Evolutionary conservation across 164 flowering plant species (phyloP).

Genomic region (Vitis vinifera): DNA sequence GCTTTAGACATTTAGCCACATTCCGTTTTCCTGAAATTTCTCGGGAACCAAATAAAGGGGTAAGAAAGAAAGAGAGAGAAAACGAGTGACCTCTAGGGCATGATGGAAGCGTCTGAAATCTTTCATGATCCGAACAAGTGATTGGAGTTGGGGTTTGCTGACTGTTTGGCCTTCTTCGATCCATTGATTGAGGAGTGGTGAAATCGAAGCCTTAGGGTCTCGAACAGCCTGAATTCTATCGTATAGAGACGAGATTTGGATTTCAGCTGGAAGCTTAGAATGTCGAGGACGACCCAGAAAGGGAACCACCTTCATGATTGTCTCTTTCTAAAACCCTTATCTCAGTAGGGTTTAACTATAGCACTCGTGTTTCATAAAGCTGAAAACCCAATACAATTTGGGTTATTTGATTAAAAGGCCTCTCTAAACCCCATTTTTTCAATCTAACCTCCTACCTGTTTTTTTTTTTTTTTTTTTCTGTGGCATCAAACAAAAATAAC

Average conservation of each 20-base stretch:
- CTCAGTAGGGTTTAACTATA: no score
- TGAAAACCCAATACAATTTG: no score
- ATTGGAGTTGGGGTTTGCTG: conserved; percentile 6
- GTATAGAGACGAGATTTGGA: conserved; percentile 11
- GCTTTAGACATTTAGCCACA: no score
- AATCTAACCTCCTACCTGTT: no score
- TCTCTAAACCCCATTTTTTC: no score
- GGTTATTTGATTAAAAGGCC: no score
- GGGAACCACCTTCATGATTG: neutral
- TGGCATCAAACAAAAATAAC: no score
- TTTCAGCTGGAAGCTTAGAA: conserved; percentile 1
- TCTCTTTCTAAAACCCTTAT: no score
- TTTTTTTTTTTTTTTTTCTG: no score
- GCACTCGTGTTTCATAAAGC: no score
- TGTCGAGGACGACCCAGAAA: neutral
- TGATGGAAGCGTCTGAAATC: conserved; percentile 21
- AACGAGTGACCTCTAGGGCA: conserved; percentile 25
- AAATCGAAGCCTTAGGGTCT: conserved; percentile 23
- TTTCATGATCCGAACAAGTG: conserved; percentile 11
- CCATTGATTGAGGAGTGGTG: conserved; percentile 22
- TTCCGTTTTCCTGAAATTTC: no score
- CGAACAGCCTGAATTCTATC: conserved; percentile 7
- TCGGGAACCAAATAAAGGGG: no score
- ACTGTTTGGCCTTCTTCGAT: conserved; percentile 21
- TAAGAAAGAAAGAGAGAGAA: neutral